Conservation (phyloP, 345 rosid species). For the Corchorus olitorius region DNA sequence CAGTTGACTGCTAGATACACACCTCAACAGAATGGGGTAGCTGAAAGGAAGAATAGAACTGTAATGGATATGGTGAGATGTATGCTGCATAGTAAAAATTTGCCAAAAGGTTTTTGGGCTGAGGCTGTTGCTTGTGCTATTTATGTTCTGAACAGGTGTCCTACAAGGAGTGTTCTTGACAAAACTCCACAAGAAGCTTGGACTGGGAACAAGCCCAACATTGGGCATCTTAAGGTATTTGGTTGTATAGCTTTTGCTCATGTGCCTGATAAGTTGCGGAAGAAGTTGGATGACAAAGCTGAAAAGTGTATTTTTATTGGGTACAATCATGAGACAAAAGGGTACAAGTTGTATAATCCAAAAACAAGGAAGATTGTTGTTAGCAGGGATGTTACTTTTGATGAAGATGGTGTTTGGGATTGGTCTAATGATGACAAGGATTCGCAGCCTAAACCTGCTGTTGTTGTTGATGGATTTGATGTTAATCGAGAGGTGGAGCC, state of each 20-base stretch:
- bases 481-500: too few relatives aligned
- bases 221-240: not conserved
- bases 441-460: too few relatives aligned
- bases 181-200: not conserved
- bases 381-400: too few relatives aligned
- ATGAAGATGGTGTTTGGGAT: too few relatives aligned
- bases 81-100: conserved; percentile 1
- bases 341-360: too few relatives aligned
- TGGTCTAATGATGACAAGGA: too few relatives aligned
- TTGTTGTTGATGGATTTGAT: too few relatives aligned
- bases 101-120: conserved; percentile 9
- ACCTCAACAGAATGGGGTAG: conserved; percentile 19
- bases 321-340: too few relatives aligned
- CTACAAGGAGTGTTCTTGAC: not conserved
- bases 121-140: not conserved
- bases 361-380: too few relatives aligned
- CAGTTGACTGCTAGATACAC: not conserved
- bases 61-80: not conserved
- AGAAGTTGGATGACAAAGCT: too few relatives aligned
- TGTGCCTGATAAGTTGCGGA: too few relatives aligned
- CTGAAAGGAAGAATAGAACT: not conserved
- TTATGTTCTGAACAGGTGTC: conserved; percentile 15
- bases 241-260: conserved; percentile 14
- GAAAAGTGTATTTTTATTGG: too few relatives aligned
- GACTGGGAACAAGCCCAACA: not conserved